Conservation (phyloP, 805 yeast species). For the Diddensiella caesifluorescens region DNA sequence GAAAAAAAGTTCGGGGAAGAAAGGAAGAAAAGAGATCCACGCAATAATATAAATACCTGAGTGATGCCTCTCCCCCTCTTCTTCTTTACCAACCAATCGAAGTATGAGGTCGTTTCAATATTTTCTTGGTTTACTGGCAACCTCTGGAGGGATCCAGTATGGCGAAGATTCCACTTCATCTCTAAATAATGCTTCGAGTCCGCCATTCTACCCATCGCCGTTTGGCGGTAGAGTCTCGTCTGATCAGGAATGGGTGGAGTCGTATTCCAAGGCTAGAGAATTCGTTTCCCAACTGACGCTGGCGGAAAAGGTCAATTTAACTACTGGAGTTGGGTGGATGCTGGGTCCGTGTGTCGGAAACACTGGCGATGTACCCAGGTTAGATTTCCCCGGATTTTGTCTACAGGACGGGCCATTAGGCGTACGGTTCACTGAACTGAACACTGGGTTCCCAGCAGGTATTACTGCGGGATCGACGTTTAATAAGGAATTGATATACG, state of each 20-base stretch:
- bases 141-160: neutral
- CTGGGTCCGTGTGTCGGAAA: slow-evolving; percentile 59
- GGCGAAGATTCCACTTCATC: neutral
- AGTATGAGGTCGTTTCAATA: slow-evolving; percentile 2
- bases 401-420: slow-evolving; percentile 63
- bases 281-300: slow-evolving; percentile 53
- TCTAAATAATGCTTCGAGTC: slow-evolving; percentile 14
- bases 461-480: slow-evolving; percentile 55
- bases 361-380: slow-evolving; percentile 52
- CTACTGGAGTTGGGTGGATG: slow-evolving; percentile 62
- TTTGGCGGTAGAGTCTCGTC: slow-evolving; percentile 19
- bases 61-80: too few relatives aligned
- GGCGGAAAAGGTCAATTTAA: slow-evolving; percentile 54
- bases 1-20: too few relatives aligned
- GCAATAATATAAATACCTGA: too few relatives aligned
- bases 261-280: slow-evolving; percentile 50
- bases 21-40: too few relatives aligned
- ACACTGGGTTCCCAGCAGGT: slow-evolving; percentile 54
- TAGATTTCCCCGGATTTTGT: slow-evolving; percentile 51
- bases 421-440: slow-evolving; percentile 51
- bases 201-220: slow-evolving; percentile 23
- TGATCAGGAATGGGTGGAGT: slow-evolving; percentile 49
- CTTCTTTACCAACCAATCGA: too few relatives aligned
- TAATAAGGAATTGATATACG: slow-evolving; percentile 46
- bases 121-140: slow-evolving; percentile 1